Conservation (phyloP, 2,329 filamentous ascomycete species). For the Chrysoporthe austroafricana region DNA sequence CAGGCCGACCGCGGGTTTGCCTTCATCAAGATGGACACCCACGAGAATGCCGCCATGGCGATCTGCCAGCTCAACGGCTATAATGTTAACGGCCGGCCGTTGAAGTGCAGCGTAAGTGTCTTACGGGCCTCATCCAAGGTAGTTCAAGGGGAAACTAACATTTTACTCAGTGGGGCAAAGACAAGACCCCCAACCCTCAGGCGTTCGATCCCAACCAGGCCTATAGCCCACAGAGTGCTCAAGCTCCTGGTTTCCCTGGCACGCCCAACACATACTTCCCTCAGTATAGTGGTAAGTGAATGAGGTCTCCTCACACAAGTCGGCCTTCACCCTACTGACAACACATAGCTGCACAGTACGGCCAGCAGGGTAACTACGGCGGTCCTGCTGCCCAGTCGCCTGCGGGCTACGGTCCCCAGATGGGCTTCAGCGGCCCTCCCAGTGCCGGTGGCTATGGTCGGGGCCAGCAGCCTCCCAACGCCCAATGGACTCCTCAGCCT, state of each 20-base stretch:
- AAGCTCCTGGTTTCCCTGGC: conserved; percentile 73
- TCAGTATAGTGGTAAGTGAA: conserved; percentile 79
- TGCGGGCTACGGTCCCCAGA: conserved; percentile 67
- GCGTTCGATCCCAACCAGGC: conserved; percentile 81
- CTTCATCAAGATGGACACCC: conserved; percentile 98
- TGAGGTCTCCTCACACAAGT: not conserved
- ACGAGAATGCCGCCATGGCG: conserved; percentile 97
- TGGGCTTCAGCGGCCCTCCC: conserved; percentile 71
- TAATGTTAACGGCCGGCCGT: conserved; percentile 92
- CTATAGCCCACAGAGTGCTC: conserved; percentile 75
- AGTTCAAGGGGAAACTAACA: conserved; percentile 36
- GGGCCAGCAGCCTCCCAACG: conserved; percentile 64
- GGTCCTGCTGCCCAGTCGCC: conserved; percentile 62
- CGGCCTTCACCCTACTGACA: conserved; percentile 53
- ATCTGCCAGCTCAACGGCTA: conserved; percentile 98
- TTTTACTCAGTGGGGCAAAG: conserved; percentile 86
- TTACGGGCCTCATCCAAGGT: not conserved
- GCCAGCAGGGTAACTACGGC: conserved; percentile 70
- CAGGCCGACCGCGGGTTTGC: conserved; percentile 97
- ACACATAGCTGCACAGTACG: conserved; percentile 57
- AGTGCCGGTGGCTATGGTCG: conserved; percentile 86
- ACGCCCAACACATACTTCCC: conserved; percentile 86
- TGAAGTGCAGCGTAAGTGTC: conserved; percentile 95
- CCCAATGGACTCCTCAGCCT: conserved; percentile 56
- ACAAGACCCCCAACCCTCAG: conserved; percentile 82